phyloP scores from a whole-genome alignment of 2,329 filamentous ascomycete genomes.

The Aspergillus awamori region DNA sequence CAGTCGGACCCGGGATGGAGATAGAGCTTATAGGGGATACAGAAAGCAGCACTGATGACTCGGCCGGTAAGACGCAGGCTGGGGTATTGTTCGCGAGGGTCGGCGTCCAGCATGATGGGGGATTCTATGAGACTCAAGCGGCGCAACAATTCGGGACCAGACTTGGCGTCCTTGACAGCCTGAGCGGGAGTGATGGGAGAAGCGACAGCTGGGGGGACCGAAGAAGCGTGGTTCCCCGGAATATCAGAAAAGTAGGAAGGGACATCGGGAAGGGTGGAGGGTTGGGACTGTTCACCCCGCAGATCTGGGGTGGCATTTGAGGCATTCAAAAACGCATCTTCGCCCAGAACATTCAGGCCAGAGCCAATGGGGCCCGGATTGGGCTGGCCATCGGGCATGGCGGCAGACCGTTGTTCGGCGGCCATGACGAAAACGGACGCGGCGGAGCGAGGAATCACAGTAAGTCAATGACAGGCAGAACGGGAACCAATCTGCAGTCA shows the following conservation, averaged over 20 bases:
- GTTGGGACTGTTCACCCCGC: constrained; percentile 23
- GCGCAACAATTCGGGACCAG: constrained; percentile 55
- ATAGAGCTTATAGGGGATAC: constrained; percentile 63
- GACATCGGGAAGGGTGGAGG: constrained; percentile 23
- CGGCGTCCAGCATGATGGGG: constrained; percentile 50
- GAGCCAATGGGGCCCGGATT: constrained; percentile 35
- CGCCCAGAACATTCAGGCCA: constrained; percentile 29
- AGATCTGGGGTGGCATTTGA: constrained; percentile 34
- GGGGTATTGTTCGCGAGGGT: constrained; percentile 60
- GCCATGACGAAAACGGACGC: constrained; percentile 26
- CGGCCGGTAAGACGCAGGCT: constrained; percentile 62
- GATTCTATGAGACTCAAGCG: constrained; percentile 53
- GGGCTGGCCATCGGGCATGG: constrained; percentile 33
- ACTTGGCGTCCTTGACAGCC: constrained; percentile 48
- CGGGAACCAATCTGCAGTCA: constrained; percentile 9
- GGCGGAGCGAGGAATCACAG: constrained; percentile 7
- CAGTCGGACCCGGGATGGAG: constrained; percentile 58
- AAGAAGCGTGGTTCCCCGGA: constrained; percentile 26
- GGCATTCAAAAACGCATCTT: constrained; percentile 33
- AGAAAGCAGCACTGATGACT: constrained; percentile 66
- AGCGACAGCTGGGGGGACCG: constrained; percentile 19
- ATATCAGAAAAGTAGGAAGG: constrained; percentile 35
- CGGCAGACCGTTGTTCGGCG: constrained; percentile 28
- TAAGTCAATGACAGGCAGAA: background rate
- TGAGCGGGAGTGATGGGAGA: constrained; percentile 43